These are phyloP conservation scores for Solanum boliviense DNA, from an alignment of 257 asterid genomes.

Conservation along the genomic window DNA sequence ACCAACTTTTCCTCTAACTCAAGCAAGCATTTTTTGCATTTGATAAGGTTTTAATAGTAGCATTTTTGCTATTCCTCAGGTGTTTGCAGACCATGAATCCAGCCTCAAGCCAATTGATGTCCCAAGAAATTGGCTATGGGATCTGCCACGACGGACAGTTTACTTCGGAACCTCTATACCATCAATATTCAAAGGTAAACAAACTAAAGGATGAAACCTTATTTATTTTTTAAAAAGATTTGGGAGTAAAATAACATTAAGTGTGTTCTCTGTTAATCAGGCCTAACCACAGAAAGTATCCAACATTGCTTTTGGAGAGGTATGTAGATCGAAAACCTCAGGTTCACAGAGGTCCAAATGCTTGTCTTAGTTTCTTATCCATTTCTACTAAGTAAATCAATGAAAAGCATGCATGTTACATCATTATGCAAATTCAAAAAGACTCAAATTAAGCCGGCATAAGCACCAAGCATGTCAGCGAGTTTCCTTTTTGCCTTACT, in stretches of 20 bases:
- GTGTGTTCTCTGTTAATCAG: conserved; percentile 29
- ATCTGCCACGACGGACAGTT: conserved; percentile 75
- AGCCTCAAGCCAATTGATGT: conserved; percentile 72
- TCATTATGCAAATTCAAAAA: neutral
- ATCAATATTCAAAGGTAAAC: conserved; percentile 78
- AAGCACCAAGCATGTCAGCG: neutral
- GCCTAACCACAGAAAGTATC: conserved; percentile 67
- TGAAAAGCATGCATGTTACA: neutral
- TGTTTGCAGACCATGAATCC: conserved; percentile 89
- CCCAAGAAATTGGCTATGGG: conserved; percentile 91
- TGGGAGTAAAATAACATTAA: conserved; percentile 2
- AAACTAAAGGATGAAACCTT: neutral
- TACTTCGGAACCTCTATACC: conserved; percentile 95
- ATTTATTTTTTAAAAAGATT: neutral
- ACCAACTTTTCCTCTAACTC: neutral
- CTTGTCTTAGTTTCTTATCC: neutral
- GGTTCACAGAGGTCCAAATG: neutral
- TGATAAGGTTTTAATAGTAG: conserved; percentile 2
- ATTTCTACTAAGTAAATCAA: neutral
- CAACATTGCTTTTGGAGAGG: conserved; percentile 98
- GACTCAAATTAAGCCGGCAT: neutral
- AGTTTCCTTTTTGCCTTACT: neutral
- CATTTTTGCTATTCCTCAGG: conserved; percentile 32
- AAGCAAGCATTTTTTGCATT: neutral
- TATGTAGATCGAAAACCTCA: conserved; percentile 15